phyloP scores from a whole-genome alignment of 2,329 filamentous ascomycete species.

The Aspergillus fischeri region DNA sequence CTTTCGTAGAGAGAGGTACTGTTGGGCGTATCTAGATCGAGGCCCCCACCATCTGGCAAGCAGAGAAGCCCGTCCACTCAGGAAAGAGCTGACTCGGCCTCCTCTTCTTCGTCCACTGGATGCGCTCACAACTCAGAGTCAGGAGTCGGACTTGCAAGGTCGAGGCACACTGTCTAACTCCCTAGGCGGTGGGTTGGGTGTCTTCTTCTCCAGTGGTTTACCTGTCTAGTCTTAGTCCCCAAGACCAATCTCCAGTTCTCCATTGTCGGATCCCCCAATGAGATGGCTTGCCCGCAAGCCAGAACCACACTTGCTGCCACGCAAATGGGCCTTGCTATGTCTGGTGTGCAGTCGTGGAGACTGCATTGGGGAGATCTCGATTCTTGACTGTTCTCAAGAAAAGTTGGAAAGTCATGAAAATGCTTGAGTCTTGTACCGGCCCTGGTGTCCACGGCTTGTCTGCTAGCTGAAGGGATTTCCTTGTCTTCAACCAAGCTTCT shows the following conservation, averaged over 20 bases:
- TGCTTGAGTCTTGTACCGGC: neutral
- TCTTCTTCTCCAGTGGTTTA: conserved; percentile 10
- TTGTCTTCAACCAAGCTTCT: neutral
- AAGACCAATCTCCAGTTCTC: conserved; percentile 1
- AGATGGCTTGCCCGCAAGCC: neutral
- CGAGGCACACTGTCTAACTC: no score
- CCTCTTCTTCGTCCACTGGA: neutral
- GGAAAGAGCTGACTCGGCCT: neutral
- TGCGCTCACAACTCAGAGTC: neutral
- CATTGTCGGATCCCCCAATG: conserved; percentile 2
- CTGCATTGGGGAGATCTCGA: neutral
- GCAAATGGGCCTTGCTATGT: neutral
- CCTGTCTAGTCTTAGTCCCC: conserved; percentile 21
- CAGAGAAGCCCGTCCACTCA: no score
- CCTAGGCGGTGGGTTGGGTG: neutral
- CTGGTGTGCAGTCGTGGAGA: neutral
- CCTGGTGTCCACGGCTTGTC: neutral
- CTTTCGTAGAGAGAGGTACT: neutral
- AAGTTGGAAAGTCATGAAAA: neutral
- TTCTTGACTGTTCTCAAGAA: neutral
- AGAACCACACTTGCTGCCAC: neutral
- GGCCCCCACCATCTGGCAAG: no score
- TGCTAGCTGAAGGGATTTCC: neutral
- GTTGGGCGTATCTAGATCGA: neutral
- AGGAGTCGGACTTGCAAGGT: neutral